A percentile compares a stretch with the other conserved stretches of the same genome.
Conservation (phyloP, 345 rosid genomes). For the Gossypium turneri region DNA sequence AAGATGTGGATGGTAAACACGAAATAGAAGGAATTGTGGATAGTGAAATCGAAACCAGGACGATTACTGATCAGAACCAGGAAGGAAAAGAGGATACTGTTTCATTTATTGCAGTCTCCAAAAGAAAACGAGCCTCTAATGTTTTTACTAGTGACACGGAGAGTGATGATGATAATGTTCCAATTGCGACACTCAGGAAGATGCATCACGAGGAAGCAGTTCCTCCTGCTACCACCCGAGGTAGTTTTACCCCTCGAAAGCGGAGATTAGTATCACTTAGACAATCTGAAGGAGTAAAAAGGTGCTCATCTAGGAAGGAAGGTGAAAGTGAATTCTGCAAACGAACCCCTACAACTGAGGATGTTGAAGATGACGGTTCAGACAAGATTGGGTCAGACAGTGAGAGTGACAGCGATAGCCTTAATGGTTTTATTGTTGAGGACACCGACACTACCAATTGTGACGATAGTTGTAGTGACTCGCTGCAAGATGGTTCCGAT, state of each 20-base stretch:
- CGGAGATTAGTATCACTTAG: constrained; percentile 40
- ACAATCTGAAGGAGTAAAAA: constrained; percentile 25
- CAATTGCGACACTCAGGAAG: constrained; percentile 42
- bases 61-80: constrained; percentile 16
- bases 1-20: constrained; percentile 9
- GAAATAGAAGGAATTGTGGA: constrained; percentile 11
- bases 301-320: constrained; percentile 17
- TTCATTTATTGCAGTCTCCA: constrained; percentile 24
- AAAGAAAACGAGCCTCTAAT: constrained; percentile 50
- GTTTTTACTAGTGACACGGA: constrained; percentile 59
- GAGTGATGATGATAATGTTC: constrained; percentile 44
- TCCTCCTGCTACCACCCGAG: constrained; percentile 8
- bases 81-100: constrained; percentile 33
- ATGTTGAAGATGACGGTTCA: constrained; percentile 35
- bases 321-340: constrained; percentile 17
- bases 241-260: constrained; percentile 19
- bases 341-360: constrained; percentile 34
- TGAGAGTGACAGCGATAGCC: constrained; percentile 51
- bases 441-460: constrained; percentile 27
- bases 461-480: background rate
- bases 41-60: constrained; percentile 19
- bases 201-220: constrained; percentile 20
- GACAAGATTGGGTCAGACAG: constrained; percentile 39
- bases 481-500: constrained; percentile 10
- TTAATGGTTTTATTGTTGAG: constrained; percentile 49